phyloP scores from a whole-genome alignment of 306 rosid genomes.

The Castanea crenata region DNA sequence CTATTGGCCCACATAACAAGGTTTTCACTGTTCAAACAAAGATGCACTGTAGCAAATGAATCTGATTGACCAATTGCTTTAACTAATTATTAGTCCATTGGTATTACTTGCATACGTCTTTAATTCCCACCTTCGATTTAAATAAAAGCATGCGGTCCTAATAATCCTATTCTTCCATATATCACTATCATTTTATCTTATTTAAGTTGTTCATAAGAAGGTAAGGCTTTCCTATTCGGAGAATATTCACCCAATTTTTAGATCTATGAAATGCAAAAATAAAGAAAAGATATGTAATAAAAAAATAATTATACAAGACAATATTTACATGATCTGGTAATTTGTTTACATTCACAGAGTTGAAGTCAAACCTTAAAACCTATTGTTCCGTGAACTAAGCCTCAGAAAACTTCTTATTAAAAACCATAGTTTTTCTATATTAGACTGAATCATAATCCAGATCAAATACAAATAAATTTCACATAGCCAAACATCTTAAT shows the following conservation, averaged over 20 bases:
- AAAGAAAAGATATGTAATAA: too few species aligned
- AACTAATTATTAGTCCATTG: not conserved
- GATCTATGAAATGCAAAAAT: too few species aligned
- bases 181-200: not conserved
- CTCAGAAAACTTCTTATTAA: too few species aligned
- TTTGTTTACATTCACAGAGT: fast-evolving
- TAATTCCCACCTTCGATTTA: too few species aligned
- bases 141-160: not conserved
- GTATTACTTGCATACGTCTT: too few species aligned
- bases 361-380: fast-evolving
- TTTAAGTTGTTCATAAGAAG: not conserved
- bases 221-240: not conserved
- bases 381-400: fast-evolving
- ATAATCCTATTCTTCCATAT: not conserved
- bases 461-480: too few species aligned
- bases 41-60: not conserved
- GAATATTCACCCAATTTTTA: too few species aligned
- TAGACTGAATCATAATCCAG: too few species aligned
- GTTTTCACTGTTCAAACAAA: conserved; percentile 8
- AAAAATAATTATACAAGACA: too few species aligned
- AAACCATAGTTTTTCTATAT: too few species aligned
- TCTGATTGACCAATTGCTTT: not conserved
- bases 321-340: fast-evolving
- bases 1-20: conserved; percentile 14
- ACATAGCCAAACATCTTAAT: too few species aligned